phyloP scores from a whole-genome alignment of 331 rosid species.

The Stylosanthes scabra region DNA sequence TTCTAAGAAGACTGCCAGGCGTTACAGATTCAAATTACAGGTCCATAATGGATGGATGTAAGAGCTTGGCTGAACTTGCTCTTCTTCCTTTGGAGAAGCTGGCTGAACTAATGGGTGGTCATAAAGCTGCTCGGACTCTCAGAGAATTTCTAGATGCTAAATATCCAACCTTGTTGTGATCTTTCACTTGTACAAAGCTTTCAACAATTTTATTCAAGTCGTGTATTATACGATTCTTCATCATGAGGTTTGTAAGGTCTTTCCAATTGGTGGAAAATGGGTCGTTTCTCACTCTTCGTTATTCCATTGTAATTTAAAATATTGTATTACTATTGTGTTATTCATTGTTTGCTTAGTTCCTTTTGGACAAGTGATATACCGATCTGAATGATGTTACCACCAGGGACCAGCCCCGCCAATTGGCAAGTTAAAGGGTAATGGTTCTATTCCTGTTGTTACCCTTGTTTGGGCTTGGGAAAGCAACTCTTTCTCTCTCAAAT shows the following conservation, averaged over 20 bases:
- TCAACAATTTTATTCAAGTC: constrained; percentile 11
- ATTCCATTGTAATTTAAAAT: constrained; percentile 26
- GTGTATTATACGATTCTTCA: constrained; percentile 25
- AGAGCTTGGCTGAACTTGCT: constrained; percentile 90
- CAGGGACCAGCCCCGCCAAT: no score
- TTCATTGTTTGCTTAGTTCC: constrained; percentile 1
- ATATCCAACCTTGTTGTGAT: constrained; percentile 83
- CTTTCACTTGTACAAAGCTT: constrained; percentile 28
- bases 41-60: constrained; percentile 85
- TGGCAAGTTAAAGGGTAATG: no score
- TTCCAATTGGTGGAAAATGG: constrained; percentile 18
- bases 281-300: constrained; percentile 14
- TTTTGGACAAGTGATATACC: background rate
- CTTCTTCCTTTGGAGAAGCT: constrained; percentile 83
- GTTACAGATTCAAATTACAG: constrained; percentile 90
- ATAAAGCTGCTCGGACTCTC: constrained; percentile 89
- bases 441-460: no score
- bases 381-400: no score
- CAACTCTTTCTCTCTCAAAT: no score
- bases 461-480: no score
- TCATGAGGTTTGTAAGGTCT: constrained; percentile 14
- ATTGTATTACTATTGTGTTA: constrained; percentile 25
- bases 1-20: constrained; percentile 91
- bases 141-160: constrained; percentile 96
- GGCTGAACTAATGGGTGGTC: constrained; percentile 87